Evolutionary conservation across 208 protist species (phyloP), one percentile per base, ranked within the genome.

Genomic region (Wallacemonas sp.): DNA sequence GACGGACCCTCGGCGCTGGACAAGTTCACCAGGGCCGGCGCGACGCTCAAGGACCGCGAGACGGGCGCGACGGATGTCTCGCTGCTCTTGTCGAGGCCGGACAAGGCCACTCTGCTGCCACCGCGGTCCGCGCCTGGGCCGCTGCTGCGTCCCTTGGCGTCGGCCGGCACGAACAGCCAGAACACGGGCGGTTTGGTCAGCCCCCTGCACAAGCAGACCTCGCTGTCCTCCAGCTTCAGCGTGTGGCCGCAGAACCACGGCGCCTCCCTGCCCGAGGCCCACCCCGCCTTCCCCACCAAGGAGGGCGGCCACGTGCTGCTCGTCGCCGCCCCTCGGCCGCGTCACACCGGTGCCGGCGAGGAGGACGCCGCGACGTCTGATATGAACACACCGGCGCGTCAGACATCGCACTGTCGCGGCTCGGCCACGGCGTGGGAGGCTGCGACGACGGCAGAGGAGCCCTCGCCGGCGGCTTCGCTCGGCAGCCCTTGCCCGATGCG

Each of bases 11-110:
- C n/a, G 12, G 52, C 28, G 14, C n/a, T 61, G 39, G 48, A 42
- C 50, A 70, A 70, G 52, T 72, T 72, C 57, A 65, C 55, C 16
- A 26, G 20, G 29, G 66, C 66, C 14, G 66, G 66, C 16, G 66
- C 55, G 44, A 45, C 31, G 39, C 8, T 61, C 50, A 7, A 39
- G 26, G 28, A 49, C 29, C 25, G 44, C 25, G 16, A 39, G 10
- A 4, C 16, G 8, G 41, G 16, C 42, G 25, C 42, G 8, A 46
- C 41, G 25, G 49, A 68, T 23, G 36, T 68, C 23, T 54, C 46
- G 26, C 23, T 68, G 23, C 48, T 68, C 23, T 3, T 49, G 59
- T 36, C 7, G 14, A 20, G 41, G 22, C n/a, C 39, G 3, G 41
- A 16, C 3, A 23, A 42, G 45, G 55, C 44, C 12, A 23, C 25